These are phyloP conservation scores for Immersiporthe knoxdaviesiana DNA, from an alignment of 2,329 filamentous ascomycete species.

Conservation along the genomic window DNA sequence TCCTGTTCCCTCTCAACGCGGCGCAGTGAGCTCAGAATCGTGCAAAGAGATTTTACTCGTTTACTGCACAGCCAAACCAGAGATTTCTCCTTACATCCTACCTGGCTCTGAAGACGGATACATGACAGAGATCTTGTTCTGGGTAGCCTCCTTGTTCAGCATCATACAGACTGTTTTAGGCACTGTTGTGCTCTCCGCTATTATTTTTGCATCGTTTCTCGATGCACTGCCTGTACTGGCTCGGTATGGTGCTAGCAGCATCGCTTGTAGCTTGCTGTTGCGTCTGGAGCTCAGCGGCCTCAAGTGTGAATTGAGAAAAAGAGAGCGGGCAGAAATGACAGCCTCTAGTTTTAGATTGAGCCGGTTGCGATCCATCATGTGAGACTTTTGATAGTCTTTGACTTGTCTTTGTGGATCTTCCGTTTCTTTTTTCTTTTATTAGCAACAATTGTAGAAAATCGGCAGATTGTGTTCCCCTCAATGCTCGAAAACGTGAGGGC, in stretches of 20 bases:
- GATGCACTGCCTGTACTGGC: slow-evolving; percentile 8
- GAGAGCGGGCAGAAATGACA: neutral
- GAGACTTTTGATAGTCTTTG: too few relatives aligned
- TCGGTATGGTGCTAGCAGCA: neutral
- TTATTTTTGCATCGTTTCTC: slow-evolving; percentile 16
- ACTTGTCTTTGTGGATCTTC: too few relatives aligned
- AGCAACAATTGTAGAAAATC: too few relatives aligned
- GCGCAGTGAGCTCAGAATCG: neutral
- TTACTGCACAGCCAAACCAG: neutral
- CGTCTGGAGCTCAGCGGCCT: slow-evolving; percentile 8
- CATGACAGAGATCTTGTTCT: slow-evolving; percentile 15
- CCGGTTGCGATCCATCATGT: neutral
- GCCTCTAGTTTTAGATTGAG: too few relatives aligned
- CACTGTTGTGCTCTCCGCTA: slow-evolving; percentile 10
- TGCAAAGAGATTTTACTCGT: neutral
- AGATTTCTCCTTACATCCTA: neutral
- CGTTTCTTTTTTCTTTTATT: too few relatives aligned
- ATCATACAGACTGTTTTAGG: slow-evolving; percentile 11
- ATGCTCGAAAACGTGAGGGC: too few relatives aligned
- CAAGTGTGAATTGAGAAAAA: neutral
- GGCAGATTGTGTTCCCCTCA: too few relatives aligned
- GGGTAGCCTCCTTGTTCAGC: slow-evolving; percentile 2
- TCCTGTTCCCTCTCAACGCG: neutral
- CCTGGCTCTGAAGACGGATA: slow-evolving; percentile 3
- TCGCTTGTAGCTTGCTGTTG: neutral